A percentile compares a stretch with the other conserved stretches of the same genome.
Evolutionary conservation across 2,329 filamentous ascomycete genomes (phyloP).

Genomic region (Coleophoma crateriformis): DNA sequence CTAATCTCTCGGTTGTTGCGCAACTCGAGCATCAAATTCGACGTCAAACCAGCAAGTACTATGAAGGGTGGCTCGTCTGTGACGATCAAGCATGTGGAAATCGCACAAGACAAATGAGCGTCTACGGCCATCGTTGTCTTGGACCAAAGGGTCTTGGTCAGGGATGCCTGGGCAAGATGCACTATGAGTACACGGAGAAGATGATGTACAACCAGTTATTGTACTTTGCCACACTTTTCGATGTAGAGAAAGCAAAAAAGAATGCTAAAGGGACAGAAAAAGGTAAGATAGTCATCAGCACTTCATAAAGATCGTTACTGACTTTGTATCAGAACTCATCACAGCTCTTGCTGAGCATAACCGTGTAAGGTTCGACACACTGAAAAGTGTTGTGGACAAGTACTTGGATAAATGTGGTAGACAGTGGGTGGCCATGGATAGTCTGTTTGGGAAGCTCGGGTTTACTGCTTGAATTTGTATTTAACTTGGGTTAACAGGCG

Average conservation of each 20-base stretch:
- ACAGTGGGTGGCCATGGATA: slow-evolving; percentile 93
- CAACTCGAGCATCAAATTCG: slow-evolving; percentile 86
- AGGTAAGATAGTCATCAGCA: slow-evolving; percentile 15
- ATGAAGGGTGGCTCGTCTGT: slow-evolving; percentile 87
- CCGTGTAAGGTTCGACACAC: slow-evolving; percentile 67
- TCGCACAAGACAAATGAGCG: slow-evolving; percentile 85
- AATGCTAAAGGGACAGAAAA: slow-evolving; percentile 44
- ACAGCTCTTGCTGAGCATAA: slow-evolving; percentile 76
- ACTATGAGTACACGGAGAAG: slow-evolving; percentile 82
- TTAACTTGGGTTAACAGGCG: background rate
- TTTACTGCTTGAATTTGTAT: slow-evolving; percentile 29
- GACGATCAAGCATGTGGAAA: slow-evolving; percentile 83
- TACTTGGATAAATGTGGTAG: slow-evolving; percentile 87
- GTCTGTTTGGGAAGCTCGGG: slow-evolving; percentile 67
- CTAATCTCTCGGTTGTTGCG: slow-evolving; percentile 73
- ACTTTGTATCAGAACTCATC: slow-evolving; percentile 37
- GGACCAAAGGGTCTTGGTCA: slow-evolving; percentile 79
- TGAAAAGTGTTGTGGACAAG: slow-evolving; percentile 71
- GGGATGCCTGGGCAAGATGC: slow-evolving; percentile 83
- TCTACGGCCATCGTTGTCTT: slow-evolving; percentile 85
- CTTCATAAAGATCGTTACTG: slow-evolving; percentile 8
- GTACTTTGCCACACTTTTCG: slow-evolving; percentile 80
- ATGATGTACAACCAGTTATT: slow-evolving; percentile 91
- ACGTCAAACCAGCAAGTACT: slow-evolving; percentile 74
- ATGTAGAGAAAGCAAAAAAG: slow-evolving; percentile 73